Percentiles rank a stretch among this genome's conserved stretches.
These are phyloP conservation scores for Comarum palustre DNA, from an alignment of 306 rosid genomes.

Conservation along the genomic window DNA sequence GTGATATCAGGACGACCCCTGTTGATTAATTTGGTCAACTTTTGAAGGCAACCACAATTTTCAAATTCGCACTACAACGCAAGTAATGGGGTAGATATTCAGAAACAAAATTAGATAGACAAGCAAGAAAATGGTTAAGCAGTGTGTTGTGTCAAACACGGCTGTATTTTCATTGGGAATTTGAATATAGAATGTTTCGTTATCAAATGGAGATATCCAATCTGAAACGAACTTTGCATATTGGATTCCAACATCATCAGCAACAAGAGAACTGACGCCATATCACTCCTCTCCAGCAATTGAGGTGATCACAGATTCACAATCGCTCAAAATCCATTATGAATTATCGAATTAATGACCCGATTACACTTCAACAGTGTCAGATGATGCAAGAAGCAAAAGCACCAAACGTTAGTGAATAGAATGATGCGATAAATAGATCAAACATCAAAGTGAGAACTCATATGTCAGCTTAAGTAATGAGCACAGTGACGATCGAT, in stretches of 20 bases:
- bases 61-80: background rate
- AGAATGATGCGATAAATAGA: background rate
- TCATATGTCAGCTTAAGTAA: background rate
- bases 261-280: background rate
- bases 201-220: background rate
- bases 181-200: constrained; percentile 2
- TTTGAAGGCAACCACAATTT: background rate
- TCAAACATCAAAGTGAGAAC: background rate
- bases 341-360: background rate
- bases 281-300: background rate
- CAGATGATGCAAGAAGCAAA: background rate
- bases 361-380: background rate
- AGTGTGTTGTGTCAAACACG: constrained; percentile 37
- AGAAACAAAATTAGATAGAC: background rate
- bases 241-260: background rate
- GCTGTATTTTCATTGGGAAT: constrained; percentile 11
- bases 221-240: background rate
- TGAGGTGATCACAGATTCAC: background rate
- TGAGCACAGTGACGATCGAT: background rate
- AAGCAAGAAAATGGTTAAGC: background rate
- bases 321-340: background rate
- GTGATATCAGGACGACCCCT: background rate
- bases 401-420: background rate
- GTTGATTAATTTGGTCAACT: constrained; percentile 5
- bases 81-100: constrained; percentile 13